A percentile compares a stretch with the other conserved stretches of the same genome.
Evolutionary conservation across 176 grass and related monocot genomes (phyloP).

Genomic region (Carex pumila): DNA sequence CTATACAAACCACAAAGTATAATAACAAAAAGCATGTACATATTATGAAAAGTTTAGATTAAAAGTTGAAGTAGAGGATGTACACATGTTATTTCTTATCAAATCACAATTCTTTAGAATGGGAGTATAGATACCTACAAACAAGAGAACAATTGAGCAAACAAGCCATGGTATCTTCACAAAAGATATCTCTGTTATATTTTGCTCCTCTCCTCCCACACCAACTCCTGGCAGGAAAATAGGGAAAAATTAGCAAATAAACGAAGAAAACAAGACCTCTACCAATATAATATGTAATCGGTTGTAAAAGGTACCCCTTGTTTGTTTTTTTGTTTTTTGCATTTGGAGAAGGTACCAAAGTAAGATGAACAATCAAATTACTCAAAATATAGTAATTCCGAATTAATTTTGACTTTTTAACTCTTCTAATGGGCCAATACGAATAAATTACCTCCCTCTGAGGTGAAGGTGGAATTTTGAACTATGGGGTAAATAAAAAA

Average conservation of each 20-base stretch:
- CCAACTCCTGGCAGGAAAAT: conserved; percentile 60
- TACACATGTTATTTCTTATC: not conserved
- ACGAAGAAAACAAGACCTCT: not conserved
- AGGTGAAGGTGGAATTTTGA: not conserved
- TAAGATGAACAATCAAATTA: not conserved
- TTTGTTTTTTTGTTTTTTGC: too few relatives aligned
- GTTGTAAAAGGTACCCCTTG: not conserved
- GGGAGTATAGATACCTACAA: conserved; percentile 92
- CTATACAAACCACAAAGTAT: not conserved
- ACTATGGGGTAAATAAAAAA: not conserved
- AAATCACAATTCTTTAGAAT: conserved; percentile 3
- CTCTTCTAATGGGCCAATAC: not conserved
- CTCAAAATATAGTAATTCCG: not conserved
- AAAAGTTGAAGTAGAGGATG: not conserved
- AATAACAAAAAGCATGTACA: not conserved
- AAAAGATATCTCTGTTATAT: conserved; percentile 63
- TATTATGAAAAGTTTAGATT: not conserved
- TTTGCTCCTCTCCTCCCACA: conserved; percentile 93
- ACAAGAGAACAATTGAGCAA: conserved; percentile 72
- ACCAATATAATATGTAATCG: not conserved
- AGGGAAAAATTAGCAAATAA: not conserved
- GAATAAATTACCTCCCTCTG: not conserved
- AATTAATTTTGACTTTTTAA: not conserved
- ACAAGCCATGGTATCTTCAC: conserved; percentile 79
- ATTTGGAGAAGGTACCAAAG: not conserved